A percentile compares a stretch with the other conserved stretches of the same genome.
Evolutionary conservation across 108 stramenopile genomes (phyloP).

Genomic region (Phaeodactylum tricornutum): DNA sequence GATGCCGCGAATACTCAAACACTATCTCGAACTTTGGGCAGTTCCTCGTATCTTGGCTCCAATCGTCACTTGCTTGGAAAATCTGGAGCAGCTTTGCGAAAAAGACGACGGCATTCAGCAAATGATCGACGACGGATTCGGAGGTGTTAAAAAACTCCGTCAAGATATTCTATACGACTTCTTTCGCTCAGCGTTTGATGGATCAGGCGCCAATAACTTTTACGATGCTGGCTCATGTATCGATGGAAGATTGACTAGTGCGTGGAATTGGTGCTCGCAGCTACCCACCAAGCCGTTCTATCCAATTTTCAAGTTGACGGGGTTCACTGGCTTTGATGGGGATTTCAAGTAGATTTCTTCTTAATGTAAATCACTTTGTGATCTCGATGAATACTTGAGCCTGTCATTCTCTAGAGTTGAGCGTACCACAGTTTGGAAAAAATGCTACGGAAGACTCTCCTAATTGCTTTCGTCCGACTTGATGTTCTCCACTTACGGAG

Average conservation of each 20-base stretch:
- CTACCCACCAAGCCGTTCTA: slow-evolving; percentile 54
- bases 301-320: slow-evolving; percentile 71
- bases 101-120: slow-evolving; percentile 40
- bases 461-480: too few relatives aligned
- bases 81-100: slow-evolving; percentile 32
- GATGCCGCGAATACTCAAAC: too few relatives aligned
- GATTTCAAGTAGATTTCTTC: slow-evolving; percentile 45
- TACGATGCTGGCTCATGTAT: slow-evolving; percentile 78
- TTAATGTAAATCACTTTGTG: too few relatives aligned
- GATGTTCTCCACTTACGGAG: too few relatives aligned
- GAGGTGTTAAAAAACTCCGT: slow-evolving; percentile 46
- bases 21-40: too few relatives aligned
- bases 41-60: slow-evolving; percentile 77
- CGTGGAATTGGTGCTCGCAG: slow-evolving; percentile 85
- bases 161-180: slow-evolving; percentile 77
- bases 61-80: slow-evolving; percentile 53
- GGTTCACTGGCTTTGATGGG: slow-evolving; percentile 70
- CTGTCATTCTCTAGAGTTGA: too few relatives aligned
- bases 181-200: slow-evolving; percentile 80
- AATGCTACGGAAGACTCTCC: too few relatives aligned
- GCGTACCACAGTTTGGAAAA: too few relatives aligned
- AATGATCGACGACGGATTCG: slow-evolving; percentile 47
- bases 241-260: slow-evolving; percentile 71
- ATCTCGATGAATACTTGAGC: too few relatives aligned
- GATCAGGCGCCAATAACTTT: slow-evolving; percentile 63